Evolutionary conservation across 208 protist genomes (phyloP), one percentile per base, ranked within the genome.

Genomic region (Leishmania martiniquensis): DNA sequence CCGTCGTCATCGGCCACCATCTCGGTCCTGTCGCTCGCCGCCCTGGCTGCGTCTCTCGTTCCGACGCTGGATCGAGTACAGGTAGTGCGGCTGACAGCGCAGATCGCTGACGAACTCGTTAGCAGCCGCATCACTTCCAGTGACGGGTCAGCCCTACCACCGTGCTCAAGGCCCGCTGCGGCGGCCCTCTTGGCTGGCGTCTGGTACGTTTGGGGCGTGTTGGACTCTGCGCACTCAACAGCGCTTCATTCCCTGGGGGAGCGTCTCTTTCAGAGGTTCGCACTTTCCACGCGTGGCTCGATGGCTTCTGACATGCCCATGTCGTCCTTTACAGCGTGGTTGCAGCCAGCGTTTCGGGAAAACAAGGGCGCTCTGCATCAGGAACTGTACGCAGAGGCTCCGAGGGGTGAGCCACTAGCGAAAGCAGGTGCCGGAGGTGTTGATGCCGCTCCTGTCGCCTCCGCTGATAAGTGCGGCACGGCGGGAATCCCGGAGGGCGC

Each of bases 1-100:
- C 70, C 49, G 4, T 84, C 72, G 49, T 29, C 86, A 68, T 52
- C 66, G 45, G 86, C 79, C 20, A 44, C 76, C 7, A 49, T 96
- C 0, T 85, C 91, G 37, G 63, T 88, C 9, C 32, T 89, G 29
- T 81, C 84, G 55, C 69, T 96, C 32, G 74, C 84, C n/a, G 84
- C 89, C 45, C 32, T 91, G 6, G 52, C 82, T 13, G 82, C 82
- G 5, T 76, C 93, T 15, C 87, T 95, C 10, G 72, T 82, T 22
- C 75, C 89, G 22, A 45, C 52, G n/a, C 52, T 74, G 2, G 83
- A 80, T 42, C 72, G 87, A 13, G 80, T 78, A 39, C 86, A 90
- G 49, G 70, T 85, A 6, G 76, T 87, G 44, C 73, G 44, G 10
- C 3, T 79, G n/a, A 60, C 84, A 3, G 85, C 81, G 2, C 67